Evolutionary conservation across 768 basidiomycete species (phyloP), one percentile per base, ranked within the genome.

Genomic region (Sutorius australiensis): DNA sequence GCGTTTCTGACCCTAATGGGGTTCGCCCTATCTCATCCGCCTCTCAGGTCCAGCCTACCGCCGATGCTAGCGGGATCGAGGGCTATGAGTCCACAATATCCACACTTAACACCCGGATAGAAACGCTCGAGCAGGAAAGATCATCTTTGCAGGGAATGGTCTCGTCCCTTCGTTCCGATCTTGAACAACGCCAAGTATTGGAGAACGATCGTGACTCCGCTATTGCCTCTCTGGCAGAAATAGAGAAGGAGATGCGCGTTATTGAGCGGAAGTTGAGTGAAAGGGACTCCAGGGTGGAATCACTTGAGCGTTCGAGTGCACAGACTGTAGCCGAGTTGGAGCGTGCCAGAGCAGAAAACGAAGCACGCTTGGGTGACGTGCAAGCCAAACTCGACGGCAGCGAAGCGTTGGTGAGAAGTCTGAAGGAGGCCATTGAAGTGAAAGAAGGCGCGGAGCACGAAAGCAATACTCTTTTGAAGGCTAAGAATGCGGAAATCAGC

Each of bases 51-150:
- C 55, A 69, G 80, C 43, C 80, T 77, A 46, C 77, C 71, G 6
- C 74, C 31, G 55, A 58, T 45, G 36, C 38, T 34, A 40, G 53
- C 16, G 33, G 48, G 11, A 45, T 32, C 14, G 43, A 60, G 36
- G 38, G 46, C 37, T 46, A 62, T 14, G 60, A 67, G 47, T 53
- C 56, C 36, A 55, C 44, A 27, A 55, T 53, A 56, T 53, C 67
- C 11, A 17, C 46, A 36, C 61, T 69, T 14, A 60, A 65, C 32
- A 61, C 67, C 14, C 70, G 80, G 17, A 61, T 91, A 31, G 78
- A 83, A 51, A 77, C 80, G 1, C 73, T 89, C 9, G 86, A 91
- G 63, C 81, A 80, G 50, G 89, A 92, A 65, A 89, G 86, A 53
- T 74, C 75, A 46, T 78, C 83, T 19, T 71, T 92, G 28, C 79